Evolutionary conservation across 768 basidiomycete species (phyloP), one percentile per base, ranked within the genome.

Genomic region (Tricholoma flavovirens): DNA sequence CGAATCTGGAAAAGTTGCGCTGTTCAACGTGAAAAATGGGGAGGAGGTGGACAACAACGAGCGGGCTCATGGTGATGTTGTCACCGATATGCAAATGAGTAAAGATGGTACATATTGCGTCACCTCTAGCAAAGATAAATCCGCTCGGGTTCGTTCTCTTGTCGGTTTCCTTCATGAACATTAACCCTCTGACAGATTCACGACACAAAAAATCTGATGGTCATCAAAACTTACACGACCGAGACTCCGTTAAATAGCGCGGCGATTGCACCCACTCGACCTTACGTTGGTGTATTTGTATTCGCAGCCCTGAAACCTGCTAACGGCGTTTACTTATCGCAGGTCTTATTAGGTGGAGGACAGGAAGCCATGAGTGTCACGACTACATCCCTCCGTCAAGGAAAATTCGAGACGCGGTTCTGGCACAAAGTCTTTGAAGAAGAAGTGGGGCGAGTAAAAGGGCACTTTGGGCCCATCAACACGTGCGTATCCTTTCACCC

Each of bases 311-410:
- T 33, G 38, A 12, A 42, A 46, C 50, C 45, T 17, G 21, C 26
- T 54, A 42, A 21, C 19, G 10, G 36, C 26, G 29, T 12, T 54
- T 26, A 56, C 30, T 17, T n/a, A 40, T 32, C 40, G 30, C 55
- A 93, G 90, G 80, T 95, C 42, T 81, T 98, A 30, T 77, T 97
- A 21, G 97, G 97, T 43, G 96, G 97, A 70, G 97, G 97, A 42
- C 97, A 98, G 72, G 96, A 97, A 68, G 97, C 97, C 4, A 96
- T 93, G 93, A 86, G 77, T 65, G 97, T 98, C 51, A 98, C 97
- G 12, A 98, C 93, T 7, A 98, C 96, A 0, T 93, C 93, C 1
- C 66, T 84, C 21, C 84, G 97, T 51, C 92, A 97, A 69, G 97
- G 96, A 19, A 97, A 98, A 72, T 99, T 99, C 70, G 97, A 98